phyloP scores from a whole-genome alignment of 2,329 filamentous ascomycete species.

The Fusarium sp. region DNA sequence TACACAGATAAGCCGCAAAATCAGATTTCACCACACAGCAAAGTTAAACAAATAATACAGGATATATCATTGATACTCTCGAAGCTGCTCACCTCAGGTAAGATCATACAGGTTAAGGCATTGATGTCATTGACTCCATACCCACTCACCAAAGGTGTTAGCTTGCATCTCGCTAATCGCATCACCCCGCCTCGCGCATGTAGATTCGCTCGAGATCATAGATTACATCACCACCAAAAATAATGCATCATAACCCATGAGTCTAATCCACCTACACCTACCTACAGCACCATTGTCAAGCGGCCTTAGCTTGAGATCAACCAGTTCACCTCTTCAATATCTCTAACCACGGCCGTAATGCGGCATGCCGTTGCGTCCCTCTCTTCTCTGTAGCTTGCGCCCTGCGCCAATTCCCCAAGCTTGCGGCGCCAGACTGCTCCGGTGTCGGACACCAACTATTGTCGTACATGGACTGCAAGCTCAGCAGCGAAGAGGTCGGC shows the following conservation, averaged over 20 bases:
- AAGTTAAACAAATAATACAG: neutral
- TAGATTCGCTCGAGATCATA: conserved; percentile 6
- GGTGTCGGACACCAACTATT: conserved; percentile 33
- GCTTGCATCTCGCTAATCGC: conserved; percentile 33
- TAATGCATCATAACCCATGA: conserved; percentile 14
- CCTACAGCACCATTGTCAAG: conserved; percentile 1
- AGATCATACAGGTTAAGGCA: neutral
- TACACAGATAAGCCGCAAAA: neutral
- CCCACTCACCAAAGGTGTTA: neutral
- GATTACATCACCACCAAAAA: conserved; percentile 48
- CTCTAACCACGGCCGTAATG: conserved; percentile 58
- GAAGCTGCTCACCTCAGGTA: neutral
- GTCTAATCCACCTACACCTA: conserved; percentile 7
- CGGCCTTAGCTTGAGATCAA: neutral
- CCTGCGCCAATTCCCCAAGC: conserved; percentile 41
- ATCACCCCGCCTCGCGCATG: conserved; percentile 39
- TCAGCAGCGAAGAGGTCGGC: conserved; percentile 32
- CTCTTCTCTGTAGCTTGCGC: conserved; percentile 42
- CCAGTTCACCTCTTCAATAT: neutral
- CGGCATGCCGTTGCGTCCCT: conserved; percentile 69
- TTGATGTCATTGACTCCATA: conserved; percentile 6
- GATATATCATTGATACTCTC: neutral
- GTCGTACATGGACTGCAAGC: conserved; percentile 10
- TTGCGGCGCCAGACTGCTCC: conserved; percentile 29
- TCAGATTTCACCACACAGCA: neutral